These are phyloP conservation scores for Pichia sp. DNA, from an alignment of 1,139 yeast genomes.

Conservation along the genomic window DNA sequence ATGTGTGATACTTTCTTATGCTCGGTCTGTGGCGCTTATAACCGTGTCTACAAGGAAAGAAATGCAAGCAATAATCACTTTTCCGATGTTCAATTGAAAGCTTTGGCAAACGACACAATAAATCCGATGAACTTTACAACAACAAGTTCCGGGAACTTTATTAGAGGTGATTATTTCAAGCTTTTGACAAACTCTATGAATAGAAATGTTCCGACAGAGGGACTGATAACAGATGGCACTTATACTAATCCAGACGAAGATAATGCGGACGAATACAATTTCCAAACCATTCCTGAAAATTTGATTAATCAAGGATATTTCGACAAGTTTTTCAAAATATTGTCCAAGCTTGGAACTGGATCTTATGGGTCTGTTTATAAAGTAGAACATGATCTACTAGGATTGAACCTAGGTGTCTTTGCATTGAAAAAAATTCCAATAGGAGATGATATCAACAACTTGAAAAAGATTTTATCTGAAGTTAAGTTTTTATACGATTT, in stretches of 20 bases:
- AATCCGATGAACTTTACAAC: constrained; percentile 6
- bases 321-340: constrained; percentile 56
- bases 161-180: constrained; percentile 28
- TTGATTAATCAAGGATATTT: constrained; percentile 73
- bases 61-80: background rate
- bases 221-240: constrained; percentile 17
- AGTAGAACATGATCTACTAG: constrained; percentile 74
- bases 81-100: background rate
- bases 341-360: constrained; percentile 63
- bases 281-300: constrained; percentile 34
- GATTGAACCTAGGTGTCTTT: constrained; percentile 67
- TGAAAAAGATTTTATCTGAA: constrained; percentile 69
- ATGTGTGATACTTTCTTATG: background rate
- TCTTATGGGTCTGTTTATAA: constrained; percentile 80
- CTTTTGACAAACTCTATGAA: constrained; percentile 24
- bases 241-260: background rate
- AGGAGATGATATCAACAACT: constrained; percentile 66
- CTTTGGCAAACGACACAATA: background rate
- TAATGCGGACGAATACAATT: background rate
- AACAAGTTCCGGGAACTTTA: constrained; percentile 16
- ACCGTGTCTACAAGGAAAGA: background rate
- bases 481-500: constrained; percentile 59
- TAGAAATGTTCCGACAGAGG: constrained; percentile 15
- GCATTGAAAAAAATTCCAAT: constrained; percentile 82
- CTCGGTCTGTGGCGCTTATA: constrained; percentile 10